A percentile compares a stretch with the other conserved stretches of the same genome.
phyloP scores from a whole-genome alignment of 192 early-diverging fungal genomes.

The Coemansia sp. region DNA sequence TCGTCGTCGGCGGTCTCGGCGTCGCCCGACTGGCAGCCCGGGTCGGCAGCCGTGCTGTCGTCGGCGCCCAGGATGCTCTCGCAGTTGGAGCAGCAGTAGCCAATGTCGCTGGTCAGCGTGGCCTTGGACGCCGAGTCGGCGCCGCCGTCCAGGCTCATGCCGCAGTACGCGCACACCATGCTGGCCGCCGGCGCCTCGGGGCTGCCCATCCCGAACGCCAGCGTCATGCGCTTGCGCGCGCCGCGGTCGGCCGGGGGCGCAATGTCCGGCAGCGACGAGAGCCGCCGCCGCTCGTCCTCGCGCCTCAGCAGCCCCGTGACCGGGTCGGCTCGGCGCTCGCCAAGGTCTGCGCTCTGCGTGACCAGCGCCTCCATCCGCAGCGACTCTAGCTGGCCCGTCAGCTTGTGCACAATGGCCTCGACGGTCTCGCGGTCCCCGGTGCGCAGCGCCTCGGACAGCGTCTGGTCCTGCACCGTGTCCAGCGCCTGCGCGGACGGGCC shows the following conservation, averaged over 20 bases:
- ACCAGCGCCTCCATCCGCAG: constrained; percentile 36
- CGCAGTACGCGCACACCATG: constrained; percentile 41
- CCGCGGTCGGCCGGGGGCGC: constrained; percentile 5
- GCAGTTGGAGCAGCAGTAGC: constrained; percentile 50
- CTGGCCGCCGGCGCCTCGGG: constrained; percentile 1
- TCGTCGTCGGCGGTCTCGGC: constrained; percentile 11
- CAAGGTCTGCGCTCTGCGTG: constrained; percentile 20
- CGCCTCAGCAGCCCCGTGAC: background rate
- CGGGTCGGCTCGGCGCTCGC: background rate
- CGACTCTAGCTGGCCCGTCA: constrained; percentile 43
- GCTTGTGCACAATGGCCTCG: constrained; percentile 40
- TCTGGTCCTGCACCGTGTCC: constrained; percentile 12
- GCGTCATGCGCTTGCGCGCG: constrained; percentile 33
- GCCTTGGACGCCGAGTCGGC: constrained; percentile 22
- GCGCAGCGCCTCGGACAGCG: constrained; percentile 41
- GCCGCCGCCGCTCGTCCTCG: constrained; percentile 22
- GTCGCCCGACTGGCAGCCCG: background rate
- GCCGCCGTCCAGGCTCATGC: constrained; percentile 28
- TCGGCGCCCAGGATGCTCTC: constrained; percentile 28
- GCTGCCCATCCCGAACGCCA: constrained; percentile 22
- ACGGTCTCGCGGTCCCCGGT: constrained; percentile 46
- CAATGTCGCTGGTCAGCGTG: constrained; percentile 41
- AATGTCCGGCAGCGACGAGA: constrained; percentile 21
- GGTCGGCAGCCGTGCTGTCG: constrained; percentile 1
- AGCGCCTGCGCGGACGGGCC: background rate